Percentiles rank a stretch among this genome's conserved stretches.
phyloP scores from a whole-genome alignment of 257 asterid genomes.

The Nicotiana obtusifolia region DNA sequence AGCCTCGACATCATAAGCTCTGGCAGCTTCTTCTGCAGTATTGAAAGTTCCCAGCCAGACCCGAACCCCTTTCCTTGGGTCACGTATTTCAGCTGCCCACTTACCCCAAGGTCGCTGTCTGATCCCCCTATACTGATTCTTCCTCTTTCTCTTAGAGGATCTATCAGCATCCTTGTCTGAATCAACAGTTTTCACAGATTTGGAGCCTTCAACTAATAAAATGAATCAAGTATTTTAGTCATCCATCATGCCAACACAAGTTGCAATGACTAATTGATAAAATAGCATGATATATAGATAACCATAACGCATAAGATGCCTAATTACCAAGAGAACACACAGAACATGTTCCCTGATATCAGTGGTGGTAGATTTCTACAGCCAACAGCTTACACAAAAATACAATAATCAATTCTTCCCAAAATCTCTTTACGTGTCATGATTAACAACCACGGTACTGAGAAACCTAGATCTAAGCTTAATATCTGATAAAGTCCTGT shows the following conservation, averaged over 20 bases:
- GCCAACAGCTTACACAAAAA: neutral
- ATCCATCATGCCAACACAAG: neutral
- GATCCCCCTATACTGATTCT: conserved; percentile 92
- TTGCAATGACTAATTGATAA: neutral
- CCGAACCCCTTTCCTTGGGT: conserved; percentile 90
- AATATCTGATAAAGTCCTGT: neutral
- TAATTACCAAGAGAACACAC: neutral
- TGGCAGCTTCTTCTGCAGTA: conserved; percentile 99
- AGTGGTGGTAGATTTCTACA: neutral
- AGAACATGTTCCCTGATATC: neutral
- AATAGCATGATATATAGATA: neutral
- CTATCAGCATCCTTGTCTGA: conserved; percentile 58
- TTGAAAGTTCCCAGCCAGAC: conserved; percentile 99
- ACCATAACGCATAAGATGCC: neutral
- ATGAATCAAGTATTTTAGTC: neutral
- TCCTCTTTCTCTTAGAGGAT: conserved; percentile 81
- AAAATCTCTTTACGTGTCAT: neutral
- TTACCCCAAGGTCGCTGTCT: conserved; percentile 99
- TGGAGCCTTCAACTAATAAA: conserved; percentile 30
- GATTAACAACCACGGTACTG: neutral
- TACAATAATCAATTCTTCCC: neutral
- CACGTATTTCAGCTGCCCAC: conserved; percentile 99
- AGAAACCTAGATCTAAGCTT: neutral
- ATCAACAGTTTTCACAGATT: conserved; percentile 19
- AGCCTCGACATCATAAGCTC: conserved; percentile 93